Percentiles rank a stretch among this genome's conserved stretches.
These are phyloP conservation scores for Nitzschia putrida DNA, from an alignment of 108 stramenopile genomes.

Conservation along the genomic window DNA sequence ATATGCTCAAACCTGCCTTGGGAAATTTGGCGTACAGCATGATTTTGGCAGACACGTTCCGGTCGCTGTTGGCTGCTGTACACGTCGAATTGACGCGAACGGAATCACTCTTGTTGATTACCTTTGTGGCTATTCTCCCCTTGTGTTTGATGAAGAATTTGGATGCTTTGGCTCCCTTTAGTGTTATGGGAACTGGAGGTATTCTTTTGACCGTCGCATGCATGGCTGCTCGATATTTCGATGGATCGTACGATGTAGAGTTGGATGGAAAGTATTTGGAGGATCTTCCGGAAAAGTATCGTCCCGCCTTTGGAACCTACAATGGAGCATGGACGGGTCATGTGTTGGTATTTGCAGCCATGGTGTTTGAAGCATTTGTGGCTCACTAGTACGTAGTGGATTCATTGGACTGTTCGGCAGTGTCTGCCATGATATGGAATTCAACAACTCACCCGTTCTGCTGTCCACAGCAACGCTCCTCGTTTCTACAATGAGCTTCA, in stretches of 20 bases:
- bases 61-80: slow-evolving; percentile 45
- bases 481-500: slow-evolving; percentile 82
- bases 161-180: slow-evolving; percentile 65
- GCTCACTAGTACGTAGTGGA: slow-evolving; percentile 16
- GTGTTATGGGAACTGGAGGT: slow-evolving; percentile 59
- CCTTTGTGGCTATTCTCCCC: slow-evolving; percentile 68
- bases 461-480: slow-evolving; percentile 84
- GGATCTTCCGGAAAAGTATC: slow-evolving; percentile 40
- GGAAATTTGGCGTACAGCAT: slow-evolving; percentile 65
- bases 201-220: slow-evolving; percentile 49
- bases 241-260: slow-evolving; percentile 61
- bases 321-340: slow-evolving; percentile 33
- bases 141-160: slow-evolving; percentile 81
- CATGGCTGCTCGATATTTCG: slow-evolving; percentile 62
- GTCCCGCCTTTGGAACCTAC: slow-evolving; percentile 61
- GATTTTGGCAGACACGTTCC: slow-evolving; percentile 82
- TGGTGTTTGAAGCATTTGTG: slow-evolving; percentile 54
- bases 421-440: not conserved
- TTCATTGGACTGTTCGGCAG: not conserved
- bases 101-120: slow-evolving; percentile 39
- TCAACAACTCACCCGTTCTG: not conserved
- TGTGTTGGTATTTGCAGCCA: slow-evolving; percentile 52
- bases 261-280: slow-evolving; percentile 33
- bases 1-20: slow-evolving; percentile 45
- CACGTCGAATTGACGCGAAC: slow-evolving; percentile 40